A percentile compares a stretch with the other conserved stretches of the same genome.
phyloP scores from a whole-genome alignment of 1,139 yeast genomes.

The Petasospora fabianii region DNA sequence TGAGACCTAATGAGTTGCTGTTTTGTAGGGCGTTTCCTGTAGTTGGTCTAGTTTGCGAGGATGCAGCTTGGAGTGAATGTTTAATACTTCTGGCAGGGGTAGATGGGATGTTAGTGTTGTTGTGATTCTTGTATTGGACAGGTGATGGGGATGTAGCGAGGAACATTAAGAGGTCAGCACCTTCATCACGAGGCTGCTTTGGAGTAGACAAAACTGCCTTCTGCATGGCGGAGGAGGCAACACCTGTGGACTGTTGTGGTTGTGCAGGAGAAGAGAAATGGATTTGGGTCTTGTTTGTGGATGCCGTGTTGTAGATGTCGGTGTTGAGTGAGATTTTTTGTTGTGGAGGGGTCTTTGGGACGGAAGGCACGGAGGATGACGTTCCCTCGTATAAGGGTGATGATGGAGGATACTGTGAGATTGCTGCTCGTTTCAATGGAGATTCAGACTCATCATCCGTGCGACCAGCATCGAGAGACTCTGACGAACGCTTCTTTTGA shows the following conservation, averaged over 20 bases:
- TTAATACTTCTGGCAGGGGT: constrained; percentile 21
- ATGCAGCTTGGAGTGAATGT: constrained; percentile 6
- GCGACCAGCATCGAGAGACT: constrained; percentile 21
- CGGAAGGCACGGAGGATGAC: constrained; percentile 15
- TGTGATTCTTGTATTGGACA: constrained; percentile 20
- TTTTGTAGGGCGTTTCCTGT: constrained; percentile 7
- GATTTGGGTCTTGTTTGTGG: constrained; percentile 28
- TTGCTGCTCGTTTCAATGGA: constrained; percentile 13
- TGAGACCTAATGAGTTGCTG: constrained; percentile 18
- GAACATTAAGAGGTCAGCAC: constrained; percentile 78
- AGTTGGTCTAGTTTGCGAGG: constrained; percentile 6
- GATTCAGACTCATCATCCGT: constrained; percentile 17
- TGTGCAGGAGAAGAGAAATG: constrained; percentile 24
- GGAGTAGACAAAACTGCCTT: constrained; percentile 19
- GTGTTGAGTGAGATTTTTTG: constrained; percentile 22
- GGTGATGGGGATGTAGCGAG: constrained; percentile 87
- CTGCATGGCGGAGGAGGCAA: constrained; percentile 8
- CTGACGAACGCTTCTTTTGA: constrained; percentile 19
- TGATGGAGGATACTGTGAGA: constrained; percentile 23
- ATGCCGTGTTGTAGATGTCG: constrained; percentile 24
- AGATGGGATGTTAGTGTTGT: constrained; percentile 18
- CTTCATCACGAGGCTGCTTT: constrained; percentile 47
- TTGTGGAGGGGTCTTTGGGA: constrained; percentile 28
- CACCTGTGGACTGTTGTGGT: constrained; percentile 1
- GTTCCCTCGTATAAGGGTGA: constrained; percentile 24